A percentile compares a stretch with the other conserved stretches of the same genome.
Conservation (phyloP, 148 eudicot species). For the Oxyria digyna region DNA sequence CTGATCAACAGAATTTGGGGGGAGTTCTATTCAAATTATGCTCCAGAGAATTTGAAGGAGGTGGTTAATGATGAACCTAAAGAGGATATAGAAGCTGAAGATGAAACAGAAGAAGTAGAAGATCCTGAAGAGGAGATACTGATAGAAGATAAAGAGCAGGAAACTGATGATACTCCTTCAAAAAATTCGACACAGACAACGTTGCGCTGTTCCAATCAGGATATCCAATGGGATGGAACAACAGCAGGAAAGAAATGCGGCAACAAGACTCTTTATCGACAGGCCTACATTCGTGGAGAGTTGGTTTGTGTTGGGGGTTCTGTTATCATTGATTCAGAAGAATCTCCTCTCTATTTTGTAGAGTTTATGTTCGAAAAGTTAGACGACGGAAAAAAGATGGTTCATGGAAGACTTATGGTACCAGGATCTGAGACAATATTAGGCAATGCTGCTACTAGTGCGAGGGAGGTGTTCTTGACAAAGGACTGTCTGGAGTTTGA, state of each 20-base stretch:
- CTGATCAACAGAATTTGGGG: constrained; percentile 97
- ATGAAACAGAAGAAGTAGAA: constrained; percentile 47
- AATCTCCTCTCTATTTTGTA: constrained; percentile 49
- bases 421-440: constrained; percentile 68
- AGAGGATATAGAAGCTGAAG: constrained; percentile 58
- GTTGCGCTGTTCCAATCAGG: constrained; percentile 21
- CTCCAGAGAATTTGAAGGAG: constrained; percentile 56
- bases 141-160: constrained; percentile 19
- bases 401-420: constrained; percentile 73
- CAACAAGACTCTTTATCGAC: constrained; percentile 36
- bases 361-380: constrained; percentile 82
- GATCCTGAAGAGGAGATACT: constrained; percentile 33
- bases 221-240: constrained; percentile 61
- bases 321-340: constrained; percentile 46
- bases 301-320: constrained; percentile 43
- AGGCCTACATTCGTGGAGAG: constrained; percentile 49
- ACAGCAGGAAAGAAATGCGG: constrained; percentile 29
- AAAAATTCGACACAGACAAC: constrained; percentile 28
- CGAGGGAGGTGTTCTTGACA: constrained; percentile 80
- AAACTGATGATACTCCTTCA: constrained; percentile 21
- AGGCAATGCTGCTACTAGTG: constrained; percentile 66
- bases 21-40: constrained; percentile 71
- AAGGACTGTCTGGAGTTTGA: constrained; percentile 69
- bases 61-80: constrained; percentile 21
- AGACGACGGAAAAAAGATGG: constrained; percentile 49